Conservation (phyloP, 768 basidiomycete genomes). For the Termitomyces sp. region DNA sequence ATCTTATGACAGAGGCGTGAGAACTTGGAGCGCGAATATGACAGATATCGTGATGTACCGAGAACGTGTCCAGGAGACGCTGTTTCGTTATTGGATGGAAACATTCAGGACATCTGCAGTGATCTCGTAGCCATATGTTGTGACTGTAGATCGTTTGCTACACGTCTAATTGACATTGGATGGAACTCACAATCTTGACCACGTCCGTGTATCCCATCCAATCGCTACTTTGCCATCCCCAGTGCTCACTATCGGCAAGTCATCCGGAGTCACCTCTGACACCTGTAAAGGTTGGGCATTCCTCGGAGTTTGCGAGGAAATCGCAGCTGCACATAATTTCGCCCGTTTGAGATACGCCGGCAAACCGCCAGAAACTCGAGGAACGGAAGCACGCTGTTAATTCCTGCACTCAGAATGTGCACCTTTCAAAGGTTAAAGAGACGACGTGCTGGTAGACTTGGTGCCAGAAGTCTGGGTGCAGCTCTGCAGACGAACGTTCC, state of each 20-base stretch:
- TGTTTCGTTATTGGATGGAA: conserved; percentile 89
- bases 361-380: background rate
- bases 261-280: conserved; percentile 26
- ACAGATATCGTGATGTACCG: conserved; percentile 36
- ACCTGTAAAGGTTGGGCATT: conserved; percentile 14
- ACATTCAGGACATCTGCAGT: conserved; percentile 84
- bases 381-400: background rate
- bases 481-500: background rate
- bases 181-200: conserved; percentile 70
- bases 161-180: background rate
- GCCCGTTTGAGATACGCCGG: conserved; percentile 9
- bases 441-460: background rate
- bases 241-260: conserved; percentile 47
- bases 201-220: conserved; percentile 65
- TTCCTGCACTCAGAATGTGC: background rate
- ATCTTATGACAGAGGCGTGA: conserved; percentile 42
- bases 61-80: conserved; percentile 80
- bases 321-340: conserved; percentile 19
- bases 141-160: conserved; percentile 45
- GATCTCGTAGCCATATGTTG: conserved; percentile 88
- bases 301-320: conserved; percentile 9
- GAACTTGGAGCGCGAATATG: background rate
- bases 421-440: background rate
- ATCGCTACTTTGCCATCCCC: conserved; percentile 60
- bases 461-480: background rate